Conservation (phyloP, 345 rosid genomes). For the Dipteronia dyeriana region DNA sequence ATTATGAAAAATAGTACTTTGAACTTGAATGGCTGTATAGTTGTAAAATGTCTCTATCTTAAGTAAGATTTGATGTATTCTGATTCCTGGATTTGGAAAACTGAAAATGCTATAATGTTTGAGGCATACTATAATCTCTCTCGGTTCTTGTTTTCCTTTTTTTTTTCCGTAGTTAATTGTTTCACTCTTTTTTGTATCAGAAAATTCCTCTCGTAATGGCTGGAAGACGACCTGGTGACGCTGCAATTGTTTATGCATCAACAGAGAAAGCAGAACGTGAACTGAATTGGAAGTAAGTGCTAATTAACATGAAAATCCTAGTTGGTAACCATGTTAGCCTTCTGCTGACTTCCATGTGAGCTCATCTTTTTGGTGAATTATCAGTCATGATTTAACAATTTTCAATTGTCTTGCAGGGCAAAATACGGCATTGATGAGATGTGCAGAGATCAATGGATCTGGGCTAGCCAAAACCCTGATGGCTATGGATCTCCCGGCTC, state of each 20-base stretch:
- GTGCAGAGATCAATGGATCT: conserved; percentile 96
- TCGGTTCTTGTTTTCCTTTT: not conserved
- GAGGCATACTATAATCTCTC: not conserved
- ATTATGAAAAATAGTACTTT: too few relatives aligned
- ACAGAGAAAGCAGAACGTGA: conserved; percentile 75
- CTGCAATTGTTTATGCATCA: conserved; percentile 90
- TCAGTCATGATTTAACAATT: not conserved
- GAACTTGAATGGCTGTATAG: not conserved
- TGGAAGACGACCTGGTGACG: conserved; percentile 84
- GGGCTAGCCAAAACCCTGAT: conserved; percentile 93
- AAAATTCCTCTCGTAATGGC: conserved; percentile 73
- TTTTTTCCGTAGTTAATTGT: not conserved
- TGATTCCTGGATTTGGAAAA: not conserved
- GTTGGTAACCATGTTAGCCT: not conserved
- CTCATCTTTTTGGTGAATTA: not conserved
- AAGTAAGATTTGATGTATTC: not conserved
- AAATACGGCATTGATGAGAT: conserved; percentile 82
- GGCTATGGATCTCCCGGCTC: conserved; percentile 65
- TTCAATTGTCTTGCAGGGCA: conserved; percentile 51
- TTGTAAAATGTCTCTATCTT: not conserved
- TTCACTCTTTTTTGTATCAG: conserved; percentile 34
- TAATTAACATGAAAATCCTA: not conserved
- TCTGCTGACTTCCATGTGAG: not conserved
- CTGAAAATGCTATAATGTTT: not conserved
- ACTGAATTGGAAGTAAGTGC: conserved; percentile 90